Base-by-base conservation (phyloP, 2,329 filamentous ascomycete genomes). In the Teratosphaeriaceae sp. region DNA sequence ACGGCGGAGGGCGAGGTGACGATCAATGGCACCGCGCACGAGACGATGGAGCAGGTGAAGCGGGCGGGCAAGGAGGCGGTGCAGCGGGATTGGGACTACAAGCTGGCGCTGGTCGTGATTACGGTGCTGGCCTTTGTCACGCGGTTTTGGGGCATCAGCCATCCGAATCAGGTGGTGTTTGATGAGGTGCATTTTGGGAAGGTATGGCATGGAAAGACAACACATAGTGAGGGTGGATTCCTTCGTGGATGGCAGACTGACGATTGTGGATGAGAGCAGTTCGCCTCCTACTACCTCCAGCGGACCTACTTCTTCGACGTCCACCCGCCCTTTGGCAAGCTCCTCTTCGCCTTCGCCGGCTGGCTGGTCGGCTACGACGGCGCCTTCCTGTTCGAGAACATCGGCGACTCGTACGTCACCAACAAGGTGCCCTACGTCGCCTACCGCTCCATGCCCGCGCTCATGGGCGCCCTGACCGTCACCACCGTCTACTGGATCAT, bases 281-380 rank as follows among this genome's bases (percentile, higher is more conserved):
- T 75, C 52, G 71, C 70, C 51, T 79, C 77, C 11, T 80, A 83
- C 66, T 98, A 98, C 66, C 82, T 98, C 57, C 84, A 96, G 71
- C 84, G 88, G 59, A 96, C 88, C 49, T 98, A 97, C 74, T 98
- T 98, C 76, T 98, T 98, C 80, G 92, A 98, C 72, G 92, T 98
- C 43, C 92, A 98, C 67, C 92, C 92, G 55, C 92, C 92, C 13
- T 94, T 98, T 58, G 92, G 87, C 67, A 98, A 98, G 75, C 88
- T 98, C 47, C 82, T 98, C 39, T 97, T 97, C 64, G 92, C 89
- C 55, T 80, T 96, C 52, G 88, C 95, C 70, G 92, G 92, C 64
- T 98, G 92, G 92, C 78, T 97, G 42, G 86, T 97, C 41, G 92
- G 92, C 60, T 98, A 94, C 66, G 87, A 97, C 70, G 92, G 92